These are phyloP conservation scores for Serendipita sp. DNA, from an alignment of 768 basidiomycete genomes.

Conservation along the genomic window DNA sequence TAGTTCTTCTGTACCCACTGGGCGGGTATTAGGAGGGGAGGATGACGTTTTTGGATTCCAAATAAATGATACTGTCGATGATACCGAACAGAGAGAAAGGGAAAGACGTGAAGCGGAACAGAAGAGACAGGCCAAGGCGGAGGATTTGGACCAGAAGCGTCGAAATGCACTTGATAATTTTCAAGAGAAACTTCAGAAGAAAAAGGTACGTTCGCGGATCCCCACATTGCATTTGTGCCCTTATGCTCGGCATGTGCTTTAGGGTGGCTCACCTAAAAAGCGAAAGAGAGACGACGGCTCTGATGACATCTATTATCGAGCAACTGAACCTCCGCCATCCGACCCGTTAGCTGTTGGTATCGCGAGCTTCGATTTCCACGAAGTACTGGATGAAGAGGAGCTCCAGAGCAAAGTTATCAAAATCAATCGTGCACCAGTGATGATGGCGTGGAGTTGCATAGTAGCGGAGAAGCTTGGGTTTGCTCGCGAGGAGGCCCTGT, in stretches of 20 bases:
- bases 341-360: background rate
- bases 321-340: background rate
- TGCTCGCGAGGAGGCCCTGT: constrained; percentile 73
- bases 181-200: background rate
- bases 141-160: background rate
- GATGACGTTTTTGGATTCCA: background rate
- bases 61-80: background rate
- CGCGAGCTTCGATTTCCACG: background rate
- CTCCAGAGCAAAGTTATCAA: constrained; percentile 46
- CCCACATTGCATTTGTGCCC: background rate
- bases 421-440: constrained; percentile 82
- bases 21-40: background rate
- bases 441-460: constrained; percentile 84
- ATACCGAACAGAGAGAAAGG: background rate
- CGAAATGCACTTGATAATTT: background rate
- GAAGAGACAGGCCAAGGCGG: background rate
- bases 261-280: background rate
- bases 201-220: background rate
- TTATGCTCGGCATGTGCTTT: background rate
- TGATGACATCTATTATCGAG: background rate
- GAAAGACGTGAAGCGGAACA: background rate
- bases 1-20: too few species aligned
- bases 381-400: constrained; percentile 24
- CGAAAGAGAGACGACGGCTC: background rate
- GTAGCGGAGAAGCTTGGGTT: constrained; percentile 82